phyloP scores from a whole-genome alignment of 2,329 filamentous ascomycete genomes.

The Colletotrichum tanaceti region DNA sequence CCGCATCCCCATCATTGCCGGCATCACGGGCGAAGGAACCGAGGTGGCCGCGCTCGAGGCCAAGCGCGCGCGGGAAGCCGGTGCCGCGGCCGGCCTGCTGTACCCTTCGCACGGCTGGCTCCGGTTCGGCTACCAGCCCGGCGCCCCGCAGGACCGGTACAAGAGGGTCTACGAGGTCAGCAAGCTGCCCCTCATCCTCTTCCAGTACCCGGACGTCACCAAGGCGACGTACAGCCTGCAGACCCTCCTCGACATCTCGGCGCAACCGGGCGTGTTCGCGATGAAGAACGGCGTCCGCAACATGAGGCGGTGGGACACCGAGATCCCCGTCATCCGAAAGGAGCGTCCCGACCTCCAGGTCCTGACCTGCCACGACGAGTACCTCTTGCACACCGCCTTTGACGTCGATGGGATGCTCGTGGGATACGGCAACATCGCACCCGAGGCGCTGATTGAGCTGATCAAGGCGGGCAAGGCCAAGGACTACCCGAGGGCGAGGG shows the following conservation, averaged over 20 bases:
- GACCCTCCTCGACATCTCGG: slow-evolving; percentile 64
- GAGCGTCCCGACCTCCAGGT: slow-evolving; percentile 62
- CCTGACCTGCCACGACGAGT: slow-evolving; percentile 64
- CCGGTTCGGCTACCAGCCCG: slow-evolving; percentile 65
- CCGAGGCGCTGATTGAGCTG: slow-evolving; percentile 61
- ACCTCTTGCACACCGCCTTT: slow-evolving; percentile 63
- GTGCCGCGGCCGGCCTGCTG: slow-evolving; percentile 61
- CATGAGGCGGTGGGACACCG: slow-evolving; percentile 67
- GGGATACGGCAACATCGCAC: slow-evolving; percentile 65
- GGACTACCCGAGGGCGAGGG: slow-evolving; percentile 60
- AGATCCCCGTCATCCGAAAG: slow-evolving; percentile 63
- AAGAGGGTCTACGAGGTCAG: slow-evolving; percentile 61
- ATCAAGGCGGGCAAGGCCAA: slow-evolving; percentile 62
- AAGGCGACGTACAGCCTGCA: slow-evolving; percentile 64
- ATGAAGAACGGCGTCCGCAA: slow-evolving; percentile 69
- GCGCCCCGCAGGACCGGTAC: slow-evolving; percentile 65
- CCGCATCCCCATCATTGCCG: slow-evolving; percentile 63
- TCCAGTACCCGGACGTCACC: slow-evolving; percentile 65
- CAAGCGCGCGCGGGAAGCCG: slow-evolving; percentile 61
- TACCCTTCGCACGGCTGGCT: slow-evolving; percentile 67
- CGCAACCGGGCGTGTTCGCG: slow-evolving; percentile 63
- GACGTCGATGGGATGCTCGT: slow-evolving; percentile 66
- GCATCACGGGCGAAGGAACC: slow-evolving; percentile 65
- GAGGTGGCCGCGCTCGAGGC: slow-evolving; percentile 64
- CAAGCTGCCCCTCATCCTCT: slow-evolving; percentile 62